Percentiles rank a stretch among this genome's conserved stretches.
Conservation (phyloP, 148 eudicot genomes). For the Fallopia convolvulus region DNA sequence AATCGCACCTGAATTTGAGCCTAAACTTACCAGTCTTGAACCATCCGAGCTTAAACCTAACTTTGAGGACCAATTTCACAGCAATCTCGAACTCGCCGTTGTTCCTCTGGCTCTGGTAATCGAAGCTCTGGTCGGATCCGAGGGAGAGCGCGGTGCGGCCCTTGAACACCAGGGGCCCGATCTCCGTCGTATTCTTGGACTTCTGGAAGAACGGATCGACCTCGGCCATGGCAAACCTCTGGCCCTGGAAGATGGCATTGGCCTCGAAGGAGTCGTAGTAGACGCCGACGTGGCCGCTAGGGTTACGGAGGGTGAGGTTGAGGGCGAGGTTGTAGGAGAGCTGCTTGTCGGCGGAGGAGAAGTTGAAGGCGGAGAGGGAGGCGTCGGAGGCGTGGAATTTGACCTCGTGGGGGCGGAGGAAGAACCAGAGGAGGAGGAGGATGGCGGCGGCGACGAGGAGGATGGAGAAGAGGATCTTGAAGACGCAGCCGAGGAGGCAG, state of each 20-base stretch:
- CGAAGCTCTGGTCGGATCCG: slow-evolving; percentile 8
- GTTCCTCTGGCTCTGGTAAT: slow-evolving; percentile 23
- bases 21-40: slow-evolving; percentile 20
- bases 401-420: slow-evolving; percentile 15
- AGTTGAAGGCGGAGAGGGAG: slow-evolving; percentile 10
- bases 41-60: slow-evolving; percentile 29
- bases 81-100: slow-evolving; percentile 31
- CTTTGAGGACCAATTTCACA: slow-evolving; percentile 34
- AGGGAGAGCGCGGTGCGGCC: slow-evolving; percentile 28
- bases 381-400: slow-evolving; percentile 13
- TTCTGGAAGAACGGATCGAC: slow-evolving; percentile 40
- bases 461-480: slow-evolving; percentile 26
- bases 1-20: slow-evolving; percentile 32
- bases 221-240: slow-evolving; percentile 19
- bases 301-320: slow-evolving; percentile 61
- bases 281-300: slow-evolving; percentile 52
- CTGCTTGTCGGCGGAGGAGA: slow-evolving; percentile 24
- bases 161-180: slow-evolving; percentile 21
- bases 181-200: slow-evolving; percentile 28
- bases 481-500: slow-evolving; percentile 26
- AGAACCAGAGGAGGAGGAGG: slow-evolving; percentile 17
- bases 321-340: slow-evolving; percentile 56
- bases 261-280: slow-evolving; percentile 56
- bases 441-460: slow-evolving; percentile 16
- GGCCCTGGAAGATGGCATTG: slow-evolving; percentile 35